These are phyloP conservation scores for Candida tammaniensis DNA, from an alignment of 805 yeast genomes.

Conservation along the genomic window DNA sequence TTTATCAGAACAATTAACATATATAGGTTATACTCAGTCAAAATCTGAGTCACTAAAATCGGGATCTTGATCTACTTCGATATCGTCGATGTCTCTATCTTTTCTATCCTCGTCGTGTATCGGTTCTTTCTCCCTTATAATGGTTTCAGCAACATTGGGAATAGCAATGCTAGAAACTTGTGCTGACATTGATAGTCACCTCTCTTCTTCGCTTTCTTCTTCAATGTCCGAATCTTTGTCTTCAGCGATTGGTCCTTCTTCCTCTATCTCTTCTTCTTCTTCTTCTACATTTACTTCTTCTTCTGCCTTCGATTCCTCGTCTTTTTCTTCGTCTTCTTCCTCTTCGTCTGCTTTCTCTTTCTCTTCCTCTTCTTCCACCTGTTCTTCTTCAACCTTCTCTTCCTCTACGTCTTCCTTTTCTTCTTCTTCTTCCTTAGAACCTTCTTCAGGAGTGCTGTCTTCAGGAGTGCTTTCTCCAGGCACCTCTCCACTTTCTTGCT, in stretches of 20 bases:
- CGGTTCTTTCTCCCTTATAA: no score
- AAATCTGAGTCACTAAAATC: conserved; percentile 4
- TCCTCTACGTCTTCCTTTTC: conserved; percentile 20
- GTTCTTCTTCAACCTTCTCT: conserved; percentile 13
- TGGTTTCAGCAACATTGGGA: no score
- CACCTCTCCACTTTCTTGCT: conserved; percentile 5
- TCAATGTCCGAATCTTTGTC: conserved; percentile 3
- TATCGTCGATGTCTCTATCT: conserved; percentile 3
- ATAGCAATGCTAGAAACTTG: no score
- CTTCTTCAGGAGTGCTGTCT: conserved; percentile 28
- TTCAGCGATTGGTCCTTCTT: conserved; percentile 3
- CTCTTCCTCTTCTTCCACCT: conserved; percentile 30
- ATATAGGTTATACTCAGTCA: no score
- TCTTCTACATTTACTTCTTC: conserved; percentile 12
- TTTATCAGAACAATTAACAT: no score
- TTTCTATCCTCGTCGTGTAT: no score
- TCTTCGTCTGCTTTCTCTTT: conserved; percentile 50
- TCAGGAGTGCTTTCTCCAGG: conserved; percentile 4
- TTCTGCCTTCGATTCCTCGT: conserved; percentile 1
- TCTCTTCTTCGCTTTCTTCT: conserved; percentile 1
- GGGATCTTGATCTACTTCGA: conserved; percentile 8
- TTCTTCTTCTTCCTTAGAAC: conserved; percentile 18
- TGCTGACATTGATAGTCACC: no score
- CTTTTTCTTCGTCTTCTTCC: conserved; percentile 1
- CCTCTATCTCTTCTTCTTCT: conserved; percentile 8